Conservation (phyloP, 805 yeast species). For the Citeromyces matritensis region DNA sequence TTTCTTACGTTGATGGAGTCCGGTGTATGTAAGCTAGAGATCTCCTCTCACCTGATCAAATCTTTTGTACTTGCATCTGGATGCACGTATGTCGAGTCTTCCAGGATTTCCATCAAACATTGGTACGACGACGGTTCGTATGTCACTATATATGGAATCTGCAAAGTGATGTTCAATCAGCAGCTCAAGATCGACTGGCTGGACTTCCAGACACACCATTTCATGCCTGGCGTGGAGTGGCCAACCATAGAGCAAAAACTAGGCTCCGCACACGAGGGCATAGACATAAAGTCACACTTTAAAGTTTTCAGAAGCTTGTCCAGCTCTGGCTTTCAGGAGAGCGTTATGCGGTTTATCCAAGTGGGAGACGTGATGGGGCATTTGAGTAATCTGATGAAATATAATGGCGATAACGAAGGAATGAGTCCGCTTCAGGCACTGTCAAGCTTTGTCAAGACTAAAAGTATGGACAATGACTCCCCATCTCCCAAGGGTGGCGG, state of each 20-base stretch:
- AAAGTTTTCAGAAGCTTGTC: constrained; percentile 32
- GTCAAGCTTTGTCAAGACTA: too few relatives aligned
- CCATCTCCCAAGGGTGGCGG: too few relatives aligned
- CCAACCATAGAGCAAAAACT: constrained; percentile 1
- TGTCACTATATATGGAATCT: constrained; percentile 43
- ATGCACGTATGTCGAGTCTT: constrained; percentile 35
- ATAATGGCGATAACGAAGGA: too few relatives aligned
- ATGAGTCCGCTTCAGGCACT: too few relatives aligned
- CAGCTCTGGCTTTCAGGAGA: constrained; percentile 47
- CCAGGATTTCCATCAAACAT: constrained; percentile 29
- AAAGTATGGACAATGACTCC: too few relatives aligned
- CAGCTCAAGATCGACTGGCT: constrained; percentile 57
- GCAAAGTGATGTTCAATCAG: constrained; percentile 47
- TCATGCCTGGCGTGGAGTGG: constrained; percentile 3
- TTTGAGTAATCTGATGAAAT: constrained; percentile 42
- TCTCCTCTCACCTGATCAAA: constrained; percentile 29
- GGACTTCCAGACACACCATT: constrained; percentile 25
- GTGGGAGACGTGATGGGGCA: constrained; percentile 69
- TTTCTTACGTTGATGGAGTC: constrained; percentile 34
- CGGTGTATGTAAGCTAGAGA: constrained; percentile 35
- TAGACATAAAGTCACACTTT: constrained; percentile 9
- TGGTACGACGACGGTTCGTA: constrained; percentile 59
- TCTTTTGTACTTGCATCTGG: constrained; percentile 41
- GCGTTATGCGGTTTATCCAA: constrained; percentile 57
- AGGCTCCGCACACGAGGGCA: neutral